Base-by-base conservation (phyloP, 805 yeast genomes). In the Pichia cabralensis region DNA sequence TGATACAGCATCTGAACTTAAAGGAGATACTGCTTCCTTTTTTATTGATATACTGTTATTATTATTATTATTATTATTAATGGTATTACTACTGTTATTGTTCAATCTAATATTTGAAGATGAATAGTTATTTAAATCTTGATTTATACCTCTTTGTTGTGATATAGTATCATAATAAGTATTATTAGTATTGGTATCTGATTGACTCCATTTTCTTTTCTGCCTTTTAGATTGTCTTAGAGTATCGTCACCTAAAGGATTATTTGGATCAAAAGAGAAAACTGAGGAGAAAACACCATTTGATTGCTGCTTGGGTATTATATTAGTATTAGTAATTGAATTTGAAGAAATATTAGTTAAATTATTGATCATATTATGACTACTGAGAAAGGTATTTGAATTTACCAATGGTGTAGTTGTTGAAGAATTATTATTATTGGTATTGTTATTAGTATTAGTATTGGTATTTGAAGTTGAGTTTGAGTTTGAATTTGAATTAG, bases 161-260 rank as follows among this genome's bases (percentile, higher is more conserved):
- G 14, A 7, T 4, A 16, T 13, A n/a, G 26, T 24, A 13, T 15
- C 7, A 13, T 13, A 9, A 3, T 15, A 9, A 13, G n/a, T 15
- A n/a, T 13, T n/a, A 14, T 43, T 35, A 2, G 50, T 45, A n/a
- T 43, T 44, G 7, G 45, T 31, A 33, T 48, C 49, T 2, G 40
- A 42, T 5, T 58, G 60, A 3, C 59, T 53, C 47, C 53, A 50
- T 3, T 50, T 49, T 35, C 62, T 48, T 37, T 57, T 58, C 35
- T 52, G 59, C 18, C 62, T 43, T 31, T 58, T 58, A 13, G 39
- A 18, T 1, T 47, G 38, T 33, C 54, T 42, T 2, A 36, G 15
- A n/a, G 11, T 31, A 12, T 40, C 43, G 21, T 36, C 39, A 15
- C 41, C 37, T 22, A 41, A 29, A 21, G 40, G 29, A 21, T 36